phyloP scores from a whole-genome alignment of 2,329 filamentous ascomycete genomes.

The Basipetospora sp. region DNA sequence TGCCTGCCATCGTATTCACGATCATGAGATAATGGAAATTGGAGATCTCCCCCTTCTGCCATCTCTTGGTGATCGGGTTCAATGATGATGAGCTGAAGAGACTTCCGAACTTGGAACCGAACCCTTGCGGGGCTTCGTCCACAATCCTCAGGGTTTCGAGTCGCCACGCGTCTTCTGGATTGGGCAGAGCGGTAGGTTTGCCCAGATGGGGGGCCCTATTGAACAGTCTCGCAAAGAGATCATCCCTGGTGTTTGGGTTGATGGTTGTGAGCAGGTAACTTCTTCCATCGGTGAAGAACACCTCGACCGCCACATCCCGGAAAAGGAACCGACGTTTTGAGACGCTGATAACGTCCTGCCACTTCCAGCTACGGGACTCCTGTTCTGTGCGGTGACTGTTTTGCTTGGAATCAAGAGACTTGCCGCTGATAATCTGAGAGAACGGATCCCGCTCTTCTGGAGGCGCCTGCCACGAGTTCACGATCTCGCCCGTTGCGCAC shows the following conservation, averaged over 20 bases:
- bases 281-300: slow-evolving; percentile 92
- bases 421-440: slow-evolving; percentile 71
- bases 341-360: slow-evolving; percentile 85
- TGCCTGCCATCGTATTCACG: slow-evolving; percentile 89
- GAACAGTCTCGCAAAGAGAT: slow-evolving; percentile 62
- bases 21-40: slow-evolving; percentile 99
- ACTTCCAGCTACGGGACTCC: slow-evolving; percentile 80
- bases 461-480: slow-evolving; percentile 89
- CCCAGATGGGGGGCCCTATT: slow-evolving; percentile 68
- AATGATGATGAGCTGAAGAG: slow-evolving; percentile 75
- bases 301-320: slow-evolving; percentile 86
- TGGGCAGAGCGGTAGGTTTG: slow-evolving; percentile 51
- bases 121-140: slow-evolving; percentile 43
- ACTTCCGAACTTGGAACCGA: slow-evolving; percentile 81
- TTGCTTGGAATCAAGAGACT: background rate
- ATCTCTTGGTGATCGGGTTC: slow-evolving; percentile 74
- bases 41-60: slow-evolving; percentile 87
- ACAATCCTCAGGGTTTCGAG: slow-evolving; percentile 65
- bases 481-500: slow-evolving; percentile 84
- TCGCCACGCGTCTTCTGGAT: slow-evolving; percentile 81
- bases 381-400: slow-evolving; percentile 44
- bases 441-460: slow-evolving; percentile 87
- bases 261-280: slow-evolving; percentile 86
- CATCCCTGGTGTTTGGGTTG: slow-evolving; percentile 58
- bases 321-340: slow-evolving; percentile 93